phyloP scores from a whole-genome alignment of 2,329 filamentous ascomycete species.

The Madurella mycetomatis region DNA sequence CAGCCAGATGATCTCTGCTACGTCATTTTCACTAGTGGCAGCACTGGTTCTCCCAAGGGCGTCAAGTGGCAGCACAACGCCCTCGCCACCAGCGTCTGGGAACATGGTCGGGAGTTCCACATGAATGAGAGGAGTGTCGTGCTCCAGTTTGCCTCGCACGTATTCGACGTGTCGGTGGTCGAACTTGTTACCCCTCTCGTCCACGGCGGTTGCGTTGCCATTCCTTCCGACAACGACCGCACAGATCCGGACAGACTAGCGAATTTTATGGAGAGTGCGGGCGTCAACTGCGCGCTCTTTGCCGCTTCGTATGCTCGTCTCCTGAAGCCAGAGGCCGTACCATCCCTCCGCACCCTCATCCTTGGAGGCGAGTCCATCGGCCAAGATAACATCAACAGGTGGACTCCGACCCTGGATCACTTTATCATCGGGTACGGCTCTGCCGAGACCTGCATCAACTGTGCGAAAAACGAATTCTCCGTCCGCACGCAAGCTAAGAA shows the following conservation, averaged over 20 bases:
- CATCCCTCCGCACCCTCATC: conserved; percentile 17
- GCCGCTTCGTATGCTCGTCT: conserved; percentile 24
- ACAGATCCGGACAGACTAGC: conserved; percentile 31
- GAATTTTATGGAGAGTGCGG: conserved; percentile 21
- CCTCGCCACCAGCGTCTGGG: conserved; percentile 17
- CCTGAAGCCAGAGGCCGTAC: conserved; percentile 20
- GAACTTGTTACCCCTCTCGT: conserved; percentile 37
- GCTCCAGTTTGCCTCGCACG: conserved; percentile 30
- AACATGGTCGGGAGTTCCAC: conserved; percentile 4
- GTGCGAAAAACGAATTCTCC: conserved; percentile 13
- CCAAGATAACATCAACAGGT: conserved; percentile 16
- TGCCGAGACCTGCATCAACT: conserved; percentile 19
- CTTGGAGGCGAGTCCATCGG: conserved; percentile 24
- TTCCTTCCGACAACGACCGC: conserved; percentile 36
- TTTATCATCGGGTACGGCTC: conserved; percentile 21
- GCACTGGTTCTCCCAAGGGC: conserved; percentile 47
- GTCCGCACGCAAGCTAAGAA: conserved; percentile 14
- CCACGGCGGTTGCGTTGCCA: conserved; percentile 36
- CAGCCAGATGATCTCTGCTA: conserved; percentile 12
- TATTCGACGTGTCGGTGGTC: conserved; percentile 36
- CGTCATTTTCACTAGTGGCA: conserved; percentile 50
- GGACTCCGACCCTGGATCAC: conserved; percentile 12
- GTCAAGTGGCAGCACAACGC: conserved; percentile 34
- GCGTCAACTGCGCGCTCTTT: conserved; percentile 21
- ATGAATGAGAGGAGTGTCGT: conserved; percentile 14